Conservation (phyloP, 208 protist genomes). For the Porcisia deanei region DNA sequence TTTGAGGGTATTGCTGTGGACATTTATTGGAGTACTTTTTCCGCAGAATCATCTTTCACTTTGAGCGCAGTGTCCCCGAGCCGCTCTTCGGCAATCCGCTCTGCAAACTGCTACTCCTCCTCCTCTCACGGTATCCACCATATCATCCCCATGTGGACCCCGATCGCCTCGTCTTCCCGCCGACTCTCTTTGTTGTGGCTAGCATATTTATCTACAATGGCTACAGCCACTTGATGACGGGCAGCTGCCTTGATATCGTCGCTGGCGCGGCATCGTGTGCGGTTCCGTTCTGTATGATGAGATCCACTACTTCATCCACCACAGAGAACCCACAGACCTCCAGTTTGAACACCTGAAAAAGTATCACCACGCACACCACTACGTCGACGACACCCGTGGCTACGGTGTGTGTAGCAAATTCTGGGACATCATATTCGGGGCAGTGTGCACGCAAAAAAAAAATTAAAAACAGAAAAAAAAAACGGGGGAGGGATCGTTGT, state of each 20-base stretch:
- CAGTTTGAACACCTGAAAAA: slow-evolving; percentile 57
- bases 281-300: slow-evolving; percentile 53
- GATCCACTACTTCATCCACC: slow-evolving; percentile 53
- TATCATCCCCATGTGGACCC: slow-evolving; percentile 60
- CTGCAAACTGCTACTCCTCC: slow-evolving; percentile 42
- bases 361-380: slow-evolving; percentile 65
- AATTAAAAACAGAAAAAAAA: slow-evolving; percentile 12
- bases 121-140: slow-evolving; percentile 55
- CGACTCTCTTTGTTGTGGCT: slow-evolving; percentile 39
- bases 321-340: slow-evolving; percentile 37
- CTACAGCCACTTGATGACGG: slow-evolving; percentile 29
- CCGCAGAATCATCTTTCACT: slow-evolving; percentile 54
- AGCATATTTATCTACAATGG: slow-evolving; percentile 38
- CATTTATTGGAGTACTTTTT: slow-evolving; percentile 45
- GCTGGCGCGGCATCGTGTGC: slow-evolving; percentile 34
- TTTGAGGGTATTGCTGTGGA: slow-evolving; percentile 44
- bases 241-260: slow-evolving; percentile 47
- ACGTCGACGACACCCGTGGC: slow-evolving; percentile 42
- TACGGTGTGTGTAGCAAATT: slow-evolving; percentile 55
- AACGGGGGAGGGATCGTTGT: no score
- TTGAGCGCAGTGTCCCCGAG: slow-evolving; percentile 34
- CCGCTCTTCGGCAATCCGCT: slow-evolving; percentile 36
- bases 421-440: slow-evolving; percentile 52
- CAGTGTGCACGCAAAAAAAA: slow-evolving; percentile 37
- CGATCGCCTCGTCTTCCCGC: slow-evolving; percentile 55